These are phyloP conservation scores for Cyclotella cryptica DNA, from an alignment of 108 stramenopile genomes.

Conservation along the genomic window DNA sequence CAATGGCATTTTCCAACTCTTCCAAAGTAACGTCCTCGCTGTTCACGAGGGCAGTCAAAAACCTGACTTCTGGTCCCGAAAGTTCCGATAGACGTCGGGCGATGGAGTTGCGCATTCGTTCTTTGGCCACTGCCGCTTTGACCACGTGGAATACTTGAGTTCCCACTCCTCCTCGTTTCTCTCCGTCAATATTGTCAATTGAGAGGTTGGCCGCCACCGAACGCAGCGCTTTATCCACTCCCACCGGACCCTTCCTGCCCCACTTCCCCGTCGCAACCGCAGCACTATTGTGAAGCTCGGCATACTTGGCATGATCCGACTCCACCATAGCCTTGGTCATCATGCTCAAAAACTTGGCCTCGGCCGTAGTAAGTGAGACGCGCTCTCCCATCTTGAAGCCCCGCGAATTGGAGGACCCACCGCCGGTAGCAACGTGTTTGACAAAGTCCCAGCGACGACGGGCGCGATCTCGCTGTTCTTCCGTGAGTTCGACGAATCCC, in stretches of 20 bases:
- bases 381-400: conserved; percentile 17
- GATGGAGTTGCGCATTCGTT: conserved; percentile 13
- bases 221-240: not conserved
- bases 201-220: not conserved
- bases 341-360: conserved; percentile 21
- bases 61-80: conserved; percentile 18
- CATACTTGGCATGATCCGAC: not conserved
- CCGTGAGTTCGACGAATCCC: not conserved
- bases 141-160: conserved; percentile 12
- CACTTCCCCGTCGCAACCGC: not conserved
- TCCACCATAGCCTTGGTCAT: conserved; percentile 10
- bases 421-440: not conserved
- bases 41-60: conserved; percentile 23
- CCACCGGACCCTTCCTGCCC: not conserved
- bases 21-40: conserved; percentile 24
- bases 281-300: not conserved
- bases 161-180: not conserved
- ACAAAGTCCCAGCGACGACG: conserved; percentile 18
- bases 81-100: conserved; percentile 4
- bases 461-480: conserved; percentile 3
- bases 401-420: not conserved
- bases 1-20: conserved; percentile 20
- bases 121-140: conserved; percentile 29
- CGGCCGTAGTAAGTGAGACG: not conserved
- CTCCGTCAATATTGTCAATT: not conserved